These are phyloP conservation scores for Atalantia buxifolia DNA, from an alignment of 345 rosid species.

Conservation along the genomic window DNA sequence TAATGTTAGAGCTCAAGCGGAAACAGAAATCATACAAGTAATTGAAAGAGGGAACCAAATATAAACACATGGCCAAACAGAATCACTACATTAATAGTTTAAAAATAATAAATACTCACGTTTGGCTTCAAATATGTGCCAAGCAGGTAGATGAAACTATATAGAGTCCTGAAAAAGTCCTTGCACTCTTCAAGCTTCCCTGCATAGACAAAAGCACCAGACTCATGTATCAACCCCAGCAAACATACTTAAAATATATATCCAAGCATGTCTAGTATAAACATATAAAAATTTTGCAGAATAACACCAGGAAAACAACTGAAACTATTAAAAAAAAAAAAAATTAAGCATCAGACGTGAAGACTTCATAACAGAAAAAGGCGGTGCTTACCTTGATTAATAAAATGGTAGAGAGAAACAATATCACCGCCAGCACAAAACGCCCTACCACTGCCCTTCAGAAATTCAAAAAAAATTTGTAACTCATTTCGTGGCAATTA, in stretches of 20 bases:
- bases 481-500: constrained; percentile 3
- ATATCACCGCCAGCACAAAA: constrained; percentile 97
- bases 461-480: constrained; percentile 16
- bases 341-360: not conserved
- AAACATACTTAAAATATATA: not conserved
- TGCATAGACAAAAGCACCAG: constrained; percentile 25
- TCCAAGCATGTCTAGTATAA: not conserved
- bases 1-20: not conserved
- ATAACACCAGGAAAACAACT: not conserved
- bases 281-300: not conserved
- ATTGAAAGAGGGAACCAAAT: not conserved
- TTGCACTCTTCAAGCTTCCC: constrained; percentile 45
- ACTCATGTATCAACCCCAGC: not conserved
- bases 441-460: constrained; percentile 93
- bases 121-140: constrained; percentile 78
- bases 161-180: constrained; percentile 49
- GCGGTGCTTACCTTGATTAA: constrained; percentile 50
- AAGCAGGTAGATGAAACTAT: constrained; percentile 47
- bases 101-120: constrained; percentile 36
- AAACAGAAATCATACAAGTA: too few relatives aligned
- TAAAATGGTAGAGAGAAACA: constrained; percentile 58
- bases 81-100: not conserved
- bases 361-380: too few relatives aligned
- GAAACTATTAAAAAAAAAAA: not conserved
- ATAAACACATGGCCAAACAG: not conserved